phyloP scores from a whole-genome alignment of 257 asterid genomes.

The Knoxia roxburghii region DNA sequence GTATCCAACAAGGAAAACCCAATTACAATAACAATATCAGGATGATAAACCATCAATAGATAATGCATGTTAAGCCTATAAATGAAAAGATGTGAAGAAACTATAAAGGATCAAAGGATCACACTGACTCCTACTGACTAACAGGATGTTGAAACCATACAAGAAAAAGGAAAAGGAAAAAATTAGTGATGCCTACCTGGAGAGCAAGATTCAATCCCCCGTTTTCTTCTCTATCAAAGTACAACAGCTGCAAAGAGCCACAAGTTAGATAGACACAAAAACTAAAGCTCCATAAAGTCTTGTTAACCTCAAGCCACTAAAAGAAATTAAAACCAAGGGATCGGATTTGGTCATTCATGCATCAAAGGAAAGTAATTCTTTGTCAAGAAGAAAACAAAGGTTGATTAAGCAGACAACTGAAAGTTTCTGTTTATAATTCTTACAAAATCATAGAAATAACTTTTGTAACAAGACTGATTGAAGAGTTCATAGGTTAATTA shows the following conservation, averaged over 20 bases:
- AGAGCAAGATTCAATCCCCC: conserved; percentile 87
- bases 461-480: neutral
- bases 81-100: too few species aligned
- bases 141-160: neutral
- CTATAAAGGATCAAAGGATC: neutral
- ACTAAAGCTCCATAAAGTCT: conserved; percentile 2
- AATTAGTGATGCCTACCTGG: conserved; percentile 46
- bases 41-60: too few species aligned
- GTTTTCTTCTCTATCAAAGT: conserved; percentile 78
- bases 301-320: neutral
- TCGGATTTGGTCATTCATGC: neutral
- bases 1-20: too few species aligned
- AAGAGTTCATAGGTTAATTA: neutral
- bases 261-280: conserved; percentile 3
- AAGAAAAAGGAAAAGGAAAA: conserved; percentile 9
- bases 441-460: neutral
- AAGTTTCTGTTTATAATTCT: neutral
- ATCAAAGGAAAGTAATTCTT: neutral
- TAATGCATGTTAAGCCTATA: too few species aligned
- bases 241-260: conserved; percentile 60
- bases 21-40: too few species aligned
- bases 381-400: neutral
- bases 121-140: neutral
- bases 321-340: neutral
- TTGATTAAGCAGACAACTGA: neutral